Percentiles rank a stretch among this genome's conserved stretches.
Evolutionary conservation across 768 basidiomycete genomes (phyloP).

Genomic region (Russula ochroleuca): DNA sequence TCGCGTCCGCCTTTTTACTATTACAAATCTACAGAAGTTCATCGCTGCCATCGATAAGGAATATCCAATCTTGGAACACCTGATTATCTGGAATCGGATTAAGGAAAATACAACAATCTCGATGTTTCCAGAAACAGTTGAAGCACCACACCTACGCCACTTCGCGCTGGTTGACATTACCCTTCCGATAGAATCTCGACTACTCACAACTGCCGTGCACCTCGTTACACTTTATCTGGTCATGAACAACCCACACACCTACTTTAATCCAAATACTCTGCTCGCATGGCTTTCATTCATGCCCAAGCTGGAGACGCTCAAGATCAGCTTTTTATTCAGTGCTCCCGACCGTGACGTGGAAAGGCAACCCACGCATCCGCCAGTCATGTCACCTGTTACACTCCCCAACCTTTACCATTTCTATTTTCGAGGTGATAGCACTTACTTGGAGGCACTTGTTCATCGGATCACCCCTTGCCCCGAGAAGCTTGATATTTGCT

Average conservation of each 20-base stretch:
- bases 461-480: conserved; percentile 4
- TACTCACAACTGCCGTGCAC: not conserved
- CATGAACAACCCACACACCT: not conserved
- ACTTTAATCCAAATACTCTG: not conserved
- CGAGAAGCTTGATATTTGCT: not conserved
- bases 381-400: not conserved
- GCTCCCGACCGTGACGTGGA: too few relatives aligned
- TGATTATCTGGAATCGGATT: not conserved
- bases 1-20: too few relatives aligned
- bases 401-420: not conserved
- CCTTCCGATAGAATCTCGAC: not conserved
- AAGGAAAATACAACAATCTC: not conserved
- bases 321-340: not conserved
- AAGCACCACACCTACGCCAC: not conserved
- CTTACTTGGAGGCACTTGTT: not conserved
- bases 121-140: not conserved
- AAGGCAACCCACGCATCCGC: not conserved
- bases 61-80: not conserved
- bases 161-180: not conserved
- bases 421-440: not conserved
- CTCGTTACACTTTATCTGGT: not conserved
- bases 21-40: too few relatives aligned
- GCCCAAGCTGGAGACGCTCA: not conserved
- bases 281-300: not conserved
- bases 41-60: not conserved